Conservation (phyloP, 306 rosid species). For the Cicer bijugum region DNA sequence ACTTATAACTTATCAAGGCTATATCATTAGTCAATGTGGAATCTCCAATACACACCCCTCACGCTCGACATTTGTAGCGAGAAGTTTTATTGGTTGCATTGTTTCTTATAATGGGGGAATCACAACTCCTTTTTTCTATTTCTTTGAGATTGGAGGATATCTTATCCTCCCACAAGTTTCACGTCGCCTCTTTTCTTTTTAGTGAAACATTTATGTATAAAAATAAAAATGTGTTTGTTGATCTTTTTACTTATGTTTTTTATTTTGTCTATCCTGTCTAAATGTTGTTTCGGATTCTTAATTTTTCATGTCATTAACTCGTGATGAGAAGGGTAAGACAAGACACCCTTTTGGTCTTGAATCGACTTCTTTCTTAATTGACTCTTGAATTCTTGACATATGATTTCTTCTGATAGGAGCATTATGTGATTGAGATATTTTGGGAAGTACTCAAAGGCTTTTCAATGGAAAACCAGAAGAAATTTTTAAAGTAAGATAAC, state of each 20-base stretch:
- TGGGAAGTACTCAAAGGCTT: constrained; percentile 95
- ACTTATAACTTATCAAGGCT: too few species aligned
- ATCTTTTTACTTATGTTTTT: constrained; percentile 20
- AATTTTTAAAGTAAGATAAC: constrained; percentile 81
- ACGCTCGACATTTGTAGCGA: too few species aligned
- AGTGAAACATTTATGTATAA: not conserved
- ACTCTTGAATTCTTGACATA: constrained; percentile 35
- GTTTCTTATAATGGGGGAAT: constrained; percentile 21
- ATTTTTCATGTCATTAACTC: constrained; percentile 22
- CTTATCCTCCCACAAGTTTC: not conserved
- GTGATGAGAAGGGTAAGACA: constrained; percentile 4
- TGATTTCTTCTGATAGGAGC: constrained; percentile 68
- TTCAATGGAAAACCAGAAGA: constrained; percentile 87
- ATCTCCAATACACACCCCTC: too few species aligned
- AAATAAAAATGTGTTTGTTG: not conserved
- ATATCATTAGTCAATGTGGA: too few species aligned
- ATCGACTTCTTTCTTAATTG: not conserved
- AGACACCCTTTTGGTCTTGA: constrained; percentile 4
- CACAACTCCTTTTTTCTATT: not conserved
- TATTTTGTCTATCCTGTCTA: constrained; percentile 24
- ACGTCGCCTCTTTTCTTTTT: not conserved
- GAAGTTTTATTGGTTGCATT: not conserved
- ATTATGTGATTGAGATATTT: constrained; percentile 82
- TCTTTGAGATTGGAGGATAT: constrained; percentile 6
- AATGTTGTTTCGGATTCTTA: constrained; percentile 20